Conservation (phyloP, 2,329 filamentous ascomycete species). For the Trichoderma afroharzianum region DNA sequence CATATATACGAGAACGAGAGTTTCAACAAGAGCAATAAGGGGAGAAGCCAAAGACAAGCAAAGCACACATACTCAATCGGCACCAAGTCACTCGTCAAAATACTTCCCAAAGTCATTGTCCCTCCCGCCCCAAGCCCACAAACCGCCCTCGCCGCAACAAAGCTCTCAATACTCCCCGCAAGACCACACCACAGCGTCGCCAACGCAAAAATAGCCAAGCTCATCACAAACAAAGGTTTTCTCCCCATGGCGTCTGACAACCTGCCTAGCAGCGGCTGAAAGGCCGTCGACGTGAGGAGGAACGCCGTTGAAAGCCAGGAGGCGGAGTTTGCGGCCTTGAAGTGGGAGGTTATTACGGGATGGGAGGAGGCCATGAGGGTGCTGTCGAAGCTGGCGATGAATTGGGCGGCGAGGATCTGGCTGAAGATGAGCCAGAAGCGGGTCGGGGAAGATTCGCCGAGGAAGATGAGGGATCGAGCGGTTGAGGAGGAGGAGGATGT, state of each 20-base stretch:
- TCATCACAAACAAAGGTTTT: constrained; percentile 61
- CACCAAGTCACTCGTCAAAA: constrained; percentile 71
- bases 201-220: constrained; percentile 58
- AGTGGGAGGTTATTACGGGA: constrained; percentile 77
- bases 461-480: constrained; percentile 29
- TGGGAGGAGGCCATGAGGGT: constrained; percentile 81
- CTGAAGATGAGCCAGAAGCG: constrained; percentile 62
- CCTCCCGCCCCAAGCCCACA: constrained; percentile 73
- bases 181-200: constrained; percentile 68
- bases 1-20: background rate
- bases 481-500: background rate
- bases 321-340: constrained; percentile 71
- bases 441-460: constrained; percentile 44
- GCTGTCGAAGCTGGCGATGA: constrained; percentile 65
- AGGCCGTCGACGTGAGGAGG: constrained; percentile 70
- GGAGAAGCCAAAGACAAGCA: background rate
- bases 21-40: background rate
- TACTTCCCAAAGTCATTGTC: constrained; percentile 63
- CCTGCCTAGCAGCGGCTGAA: constrained; percentile 71
- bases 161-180: constrained; percentile 62
- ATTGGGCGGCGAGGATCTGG: constrained; percentile 55
- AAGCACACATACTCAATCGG: constrained; percentile 59
- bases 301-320: constrained; percentile 82
- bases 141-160: constrained; percentile 66
- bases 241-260: constrained; percentile 71